Base-by-base conservation (phyloP, 441 rosid genomes). In the Erodium texanum region DNA sequence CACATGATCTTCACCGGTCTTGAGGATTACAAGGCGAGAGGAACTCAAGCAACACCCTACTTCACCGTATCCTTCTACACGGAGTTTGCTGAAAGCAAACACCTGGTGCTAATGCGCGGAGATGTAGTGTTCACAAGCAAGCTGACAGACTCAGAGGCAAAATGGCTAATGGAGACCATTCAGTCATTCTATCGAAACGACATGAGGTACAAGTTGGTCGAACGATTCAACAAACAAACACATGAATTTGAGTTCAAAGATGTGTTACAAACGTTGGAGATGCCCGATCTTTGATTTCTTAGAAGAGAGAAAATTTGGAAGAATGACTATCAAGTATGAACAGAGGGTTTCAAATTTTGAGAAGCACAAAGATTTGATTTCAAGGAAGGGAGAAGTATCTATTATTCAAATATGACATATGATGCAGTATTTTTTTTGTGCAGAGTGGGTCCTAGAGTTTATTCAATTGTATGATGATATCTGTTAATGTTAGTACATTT, bases 21-120 rank as follows among this genome's bases (percentile, higher is more conserved):
- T 14, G 98, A 90, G 83, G 98, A 93, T 82, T 93, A 93, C 84
- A 93, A 86, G 79, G 94, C 92, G 45, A 86, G 91, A 77, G 97
- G 98, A 81, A 86, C 97, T 71, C 93, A 90, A 81, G 93, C 96
- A 0, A 68, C 98, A 73, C 98, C 95, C 7, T 90, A 89, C 78
- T 74, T 85, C 69, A 86, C 89, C 0, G 75, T 74, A 36, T 50
- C 89, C 0, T 89, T 81, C 70, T 93, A 90, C 85, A 85, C 85
- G 0, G 96, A 93, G 43, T 85, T 93, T 36, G 79, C 85, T 11
- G 93, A 89, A 66, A 89, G 78, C 68, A 90, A 87, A 74, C 92
- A 82, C 75, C 73, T 90, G 85, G 96, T 91, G 32, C 87, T 90
- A 23, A 80, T 89, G 62, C 84, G 89, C 1, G 96, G 98, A 15